phyloP scores from a whole-genome alignment of 192 early-diverging fungal species.

The Rhizophagus clarus region DNA sequence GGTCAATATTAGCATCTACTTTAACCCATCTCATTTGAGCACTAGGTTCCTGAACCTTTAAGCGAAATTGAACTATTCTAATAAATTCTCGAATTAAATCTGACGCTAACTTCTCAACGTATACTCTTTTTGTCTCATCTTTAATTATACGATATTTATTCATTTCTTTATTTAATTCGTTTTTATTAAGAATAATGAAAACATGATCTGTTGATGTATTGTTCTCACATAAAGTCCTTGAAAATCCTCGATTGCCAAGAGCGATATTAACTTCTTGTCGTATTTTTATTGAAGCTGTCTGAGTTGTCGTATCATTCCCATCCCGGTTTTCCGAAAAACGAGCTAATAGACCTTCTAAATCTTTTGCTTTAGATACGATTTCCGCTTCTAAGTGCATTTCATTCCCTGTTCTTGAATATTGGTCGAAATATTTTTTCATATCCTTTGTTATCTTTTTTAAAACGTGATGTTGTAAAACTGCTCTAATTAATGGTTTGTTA shows the following conservation, averaged over 20 bases:
- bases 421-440: background rate
- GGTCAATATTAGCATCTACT: background rate
- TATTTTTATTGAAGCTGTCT: background rate
- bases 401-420: background rate
- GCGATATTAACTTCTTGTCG: background rate
- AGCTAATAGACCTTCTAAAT: background rate
- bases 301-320: background rate
- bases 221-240: background rate
- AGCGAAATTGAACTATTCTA: background rate
- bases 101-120: background rate
- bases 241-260: background rate
- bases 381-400: background rate
- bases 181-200: background rate
- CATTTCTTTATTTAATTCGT: background rate
- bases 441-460: background rate
- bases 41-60: background rate
- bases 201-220: background rate
- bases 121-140: background rate
- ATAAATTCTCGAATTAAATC: background rate
- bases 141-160: slow-evolving; percentile 6
- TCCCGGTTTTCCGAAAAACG: background rate
- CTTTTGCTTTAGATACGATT: too few species aligned
- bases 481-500: background rate
- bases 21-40: background rate
- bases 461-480: background rate